Evolutionary conservation across 2,329 filamentous ascomycete species (phyloP).

Genomic region (Trichoderma semiorbis): DNA sequence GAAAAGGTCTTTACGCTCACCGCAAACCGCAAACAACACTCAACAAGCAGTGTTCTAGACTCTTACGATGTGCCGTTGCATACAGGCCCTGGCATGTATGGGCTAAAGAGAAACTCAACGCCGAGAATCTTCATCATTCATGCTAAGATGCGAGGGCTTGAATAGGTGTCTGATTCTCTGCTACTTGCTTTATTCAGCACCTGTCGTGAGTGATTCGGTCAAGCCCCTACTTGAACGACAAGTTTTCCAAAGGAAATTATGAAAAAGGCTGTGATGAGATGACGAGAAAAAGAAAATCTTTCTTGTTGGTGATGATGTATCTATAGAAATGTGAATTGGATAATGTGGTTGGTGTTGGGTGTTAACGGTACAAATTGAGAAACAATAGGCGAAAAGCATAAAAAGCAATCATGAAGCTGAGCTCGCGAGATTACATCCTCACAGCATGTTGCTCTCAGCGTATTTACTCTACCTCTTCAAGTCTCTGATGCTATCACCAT

Average conservation of each 20-base stretch:
- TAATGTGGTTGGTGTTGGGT: neutral
- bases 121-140: neutral
- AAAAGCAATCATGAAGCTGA: neutral
- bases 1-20: neutral
- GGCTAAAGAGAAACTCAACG: no score
- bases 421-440: neutral
- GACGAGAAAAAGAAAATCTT: neutral
- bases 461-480: neutral
- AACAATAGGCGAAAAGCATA: neutral
- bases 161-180: neutral
- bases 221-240: neutral
- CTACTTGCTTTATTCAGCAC: neutral
- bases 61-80: neutral
- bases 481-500: neutral
- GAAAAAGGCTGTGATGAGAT: neutral
- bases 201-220: neutral
- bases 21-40: neutral
- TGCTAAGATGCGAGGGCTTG: neutral
- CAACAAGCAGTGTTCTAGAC: neutral
- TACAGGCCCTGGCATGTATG: neutral
- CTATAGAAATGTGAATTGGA: neutral
- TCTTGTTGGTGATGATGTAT: neutral
- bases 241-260: neutral
- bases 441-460: neutral
- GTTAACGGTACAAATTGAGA: neutral